Base-by-base conservation (phyloP, 2,329 filamentous ascomycete species). In the Penicillium olsonii region DNA sequence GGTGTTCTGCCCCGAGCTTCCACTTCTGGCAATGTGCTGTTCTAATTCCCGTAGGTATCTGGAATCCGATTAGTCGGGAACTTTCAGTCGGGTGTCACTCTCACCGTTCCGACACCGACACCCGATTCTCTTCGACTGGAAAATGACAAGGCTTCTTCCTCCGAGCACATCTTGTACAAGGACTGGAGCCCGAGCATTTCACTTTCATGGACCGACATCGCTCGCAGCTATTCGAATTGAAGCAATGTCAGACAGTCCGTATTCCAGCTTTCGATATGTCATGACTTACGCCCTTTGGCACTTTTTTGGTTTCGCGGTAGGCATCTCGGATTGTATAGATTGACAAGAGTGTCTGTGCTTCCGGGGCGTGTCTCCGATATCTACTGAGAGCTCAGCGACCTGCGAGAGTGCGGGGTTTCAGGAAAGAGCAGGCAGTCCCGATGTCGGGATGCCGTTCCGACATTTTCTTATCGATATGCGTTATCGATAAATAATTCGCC, bases 181-280 rank as follows among this genome's bases (percentile, higher is more conserved):
- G 62, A 12, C 58, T 48, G 1, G 60, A 55, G 12, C 62, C 61
- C 1, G 62, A 65, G 39, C 61, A 65, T 47, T 64, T 65, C 11
- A 65, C 62, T 49, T 65, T 65, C 61, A 64, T 64, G 3, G 55
- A 53, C 29, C 62, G 62, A 53, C 62, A 65, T 58, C 60, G 50
- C 48, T 53, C 48, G 48, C 62, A 65, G 22, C 62, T 63, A 39
- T 15, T 24, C 14, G 14, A 33, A n/a, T 15, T n/a, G 15, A 10
- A 17, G 33, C 7, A n/a, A 45, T 37, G 42, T 45, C 20, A 19
- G 9, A n/a, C 1, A 14, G 27, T n/a, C n/a, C n/a, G n/a, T 12
- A 29, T 11, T 6, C 15, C 3, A 34, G 15, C 19, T 24, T 6
- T 15, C n/a, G 26, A 7, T 18, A 29, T 15, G 11, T 10, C 5